Base-by-base conservation (phyloP, 2,329 filamentous ascomycete genomes). In the Botrytis pseudocinerea region DNA sequence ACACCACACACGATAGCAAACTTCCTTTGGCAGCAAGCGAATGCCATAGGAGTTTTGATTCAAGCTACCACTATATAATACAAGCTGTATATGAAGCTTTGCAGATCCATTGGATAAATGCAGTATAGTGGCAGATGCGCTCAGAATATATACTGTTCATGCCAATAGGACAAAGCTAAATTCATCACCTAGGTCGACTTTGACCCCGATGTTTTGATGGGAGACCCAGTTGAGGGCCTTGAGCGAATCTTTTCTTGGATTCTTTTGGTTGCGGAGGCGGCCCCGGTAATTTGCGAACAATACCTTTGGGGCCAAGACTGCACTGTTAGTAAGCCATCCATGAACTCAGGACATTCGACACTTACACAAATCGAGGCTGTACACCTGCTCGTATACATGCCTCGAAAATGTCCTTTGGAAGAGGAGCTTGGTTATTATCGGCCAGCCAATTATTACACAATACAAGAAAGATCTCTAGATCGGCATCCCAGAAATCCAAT, bases 301-400 rank as follows among this genome's bases (percentile, higher is more conserved):
- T 28, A 5, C 54, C 54, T 62, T 35, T 46, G 18, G 68, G 54
- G n/a, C 68, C 68, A 28, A n/a, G 54, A n/a, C 68, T 70, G 16
- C 2, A n/a, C 4, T 62, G 12, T 70, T 38, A 38, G 68, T 16
- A 70, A n/a, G 28, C 22, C 35, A 38, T 32, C 1, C 7, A n/a
- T 18, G 6, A 44, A 20, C 38, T 25, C 9, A 16, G 22, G 22
- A 20, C 22, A 42, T 42, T 22, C 10, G 10, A 4, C 10, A 71
- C 69, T 64, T 57, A 71, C 69, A 71, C 44, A 25, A 71, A 54
- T 71, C 35, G 60, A n/a, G 69, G 69, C 32, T 71, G 69, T 20
- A 63, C 35, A 14, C 69, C 60, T 12, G 40, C 22, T 25, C 25
- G 35, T 44, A 71, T 57, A 42, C 59, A 51, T 64, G 46, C 69